Percentiles rank a stretch among this genome's conserved stretches.
Conservation (phyloP, 305 asterid genomes). For the Solanum hybrid region DNA sequence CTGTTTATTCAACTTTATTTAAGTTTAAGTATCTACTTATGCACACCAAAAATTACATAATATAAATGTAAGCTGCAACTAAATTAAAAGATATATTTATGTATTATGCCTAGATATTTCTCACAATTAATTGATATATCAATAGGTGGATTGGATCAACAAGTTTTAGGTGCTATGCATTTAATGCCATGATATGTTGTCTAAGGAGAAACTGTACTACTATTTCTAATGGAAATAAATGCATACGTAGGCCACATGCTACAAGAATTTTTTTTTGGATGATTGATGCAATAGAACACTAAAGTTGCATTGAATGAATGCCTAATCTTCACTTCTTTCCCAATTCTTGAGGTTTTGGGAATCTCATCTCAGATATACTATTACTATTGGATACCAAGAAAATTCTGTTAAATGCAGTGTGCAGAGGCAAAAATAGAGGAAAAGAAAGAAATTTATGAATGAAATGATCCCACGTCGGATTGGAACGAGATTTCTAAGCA, state of each 20-base stretch:
- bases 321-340: neutral
- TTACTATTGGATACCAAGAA: neutral
- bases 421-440: neutral
- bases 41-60: neutral
- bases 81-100: too few species aligned
- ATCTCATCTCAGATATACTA: neutral
- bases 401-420: neutral
- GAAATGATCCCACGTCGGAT: neutral
- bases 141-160: constrained; percentile 18
- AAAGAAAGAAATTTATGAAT: neutral
- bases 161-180: constrained; percentile 31
- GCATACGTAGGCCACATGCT: neutral
- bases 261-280: neutral
- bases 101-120: neutral
- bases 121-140: neutral
- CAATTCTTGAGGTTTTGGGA: constrained; percentile 1
- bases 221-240: neutral
- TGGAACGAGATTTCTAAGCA: neutral
- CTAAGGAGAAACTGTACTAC: neutral
- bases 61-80: too few species aligned
- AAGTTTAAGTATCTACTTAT: too few species aligned
- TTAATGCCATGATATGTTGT: constrained; percentile 17
- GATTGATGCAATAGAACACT: constrained; percentile 2
- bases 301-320: constrained; percentile 4
- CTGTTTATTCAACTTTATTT: neutral